Conservation (phyloP, 805 yeast genomes). For the Starmerella etchellsii region DNA sequence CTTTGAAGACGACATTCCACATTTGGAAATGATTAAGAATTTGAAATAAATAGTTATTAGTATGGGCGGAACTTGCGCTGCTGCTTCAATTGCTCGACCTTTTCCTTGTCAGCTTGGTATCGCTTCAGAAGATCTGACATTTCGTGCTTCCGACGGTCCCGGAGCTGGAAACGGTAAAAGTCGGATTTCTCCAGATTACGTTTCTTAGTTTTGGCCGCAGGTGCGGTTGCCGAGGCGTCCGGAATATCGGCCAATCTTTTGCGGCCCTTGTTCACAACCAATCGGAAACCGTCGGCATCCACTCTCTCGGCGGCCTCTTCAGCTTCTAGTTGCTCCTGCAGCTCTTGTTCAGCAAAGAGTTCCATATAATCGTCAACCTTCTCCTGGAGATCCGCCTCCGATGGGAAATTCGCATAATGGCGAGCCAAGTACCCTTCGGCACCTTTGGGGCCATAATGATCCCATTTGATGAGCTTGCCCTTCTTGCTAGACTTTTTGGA, state of each 20-base stretch:
- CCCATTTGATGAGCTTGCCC: conserved; percentile 21
- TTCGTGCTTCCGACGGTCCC: conserved; percentile 85
- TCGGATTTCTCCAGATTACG: conserved; percentile 72
- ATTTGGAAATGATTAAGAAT: conserved; percentile 12
- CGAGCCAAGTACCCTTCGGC: conserved; percentile 31
- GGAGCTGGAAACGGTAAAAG: conserved; percentile 89
- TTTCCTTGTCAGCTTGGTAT: conserved; percentile 84
- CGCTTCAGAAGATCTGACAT: conserved; percentile 75
- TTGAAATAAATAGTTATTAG: conserved; percentile 23
- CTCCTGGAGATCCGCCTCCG: conserved; percentile 39
- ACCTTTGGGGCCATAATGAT: conserved; percentile 32
- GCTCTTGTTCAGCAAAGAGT: conserved; percentile 60
- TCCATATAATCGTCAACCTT: conserved; percentile 49
- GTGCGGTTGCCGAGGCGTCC: conserved; percentile 14
- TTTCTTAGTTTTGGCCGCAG: conserved; percentile 31
- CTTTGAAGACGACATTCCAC: conserved; percentile 20
- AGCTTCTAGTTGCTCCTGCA: conserved; percentile 28
- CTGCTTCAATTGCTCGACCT: conserved; percentile 63
- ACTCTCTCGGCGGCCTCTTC: conserved; percentile 36
- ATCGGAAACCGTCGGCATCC: conserved; percentile 88
- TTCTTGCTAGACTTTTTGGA: conserved; percentile 9
- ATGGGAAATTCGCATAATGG: conserved; percentile 27
- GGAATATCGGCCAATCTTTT: conserved; percentile 60
- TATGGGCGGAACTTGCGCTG: conserved; percentile 79
- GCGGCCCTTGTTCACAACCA: conserved; percentile 78